Base-by-base conservation (phyloP, 176 grass and related monocot genomes). In the Bolboschoenus planiculmis region DNA sequence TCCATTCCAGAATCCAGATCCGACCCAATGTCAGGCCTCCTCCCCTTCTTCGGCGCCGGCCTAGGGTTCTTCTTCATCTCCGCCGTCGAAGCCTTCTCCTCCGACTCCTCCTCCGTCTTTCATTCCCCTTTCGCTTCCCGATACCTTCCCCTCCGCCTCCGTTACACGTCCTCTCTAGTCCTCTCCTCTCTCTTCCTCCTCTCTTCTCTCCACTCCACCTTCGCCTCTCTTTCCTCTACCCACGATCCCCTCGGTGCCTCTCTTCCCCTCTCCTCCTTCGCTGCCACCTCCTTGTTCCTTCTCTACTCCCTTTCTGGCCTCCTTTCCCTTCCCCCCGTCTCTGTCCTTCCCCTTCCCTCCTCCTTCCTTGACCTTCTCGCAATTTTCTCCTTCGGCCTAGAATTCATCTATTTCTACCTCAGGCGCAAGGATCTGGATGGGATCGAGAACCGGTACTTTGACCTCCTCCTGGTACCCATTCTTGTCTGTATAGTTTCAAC, bases 371-470 rank as follows among this genome's bases (percentile, higher is more conserved):
- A 98, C 79, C 96, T 95, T 83, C 84, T 98, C 86, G 89, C 88
- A 79, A 70, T 86, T 9, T 89, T 91, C 24, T 91, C 92, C 15
- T 98, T 98, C 82, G 67, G 73, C 20, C 87, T 91, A 56, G 84
- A 98, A 73, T 86, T 98, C 34, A 89, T 93, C 42, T 88, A 91
- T 83, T 98, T 93, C 87, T 87, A 88, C 60, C 90, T 93, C 84
- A 80, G 92, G 26, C 89, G 90, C 33, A 71, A 82, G 54, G 88
- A 89, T 67, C 59, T 89, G 0, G 90, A 90, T 3, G 95, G 92
- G 64, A 86, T 98, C 80, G 95, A 98, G 86, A 98, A 98, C 84
- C 90, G 91, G 1, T 98, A 98, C 88, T 98, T 93, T 78, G 92
- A 95, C 85, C 92, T 98, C 58, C 83, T 98, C 39, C 92, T 98